Base-by-base conservation (phyloP, 2,329 filamentous ascomycete species). In the Aureobasidium sp. region DNA sequence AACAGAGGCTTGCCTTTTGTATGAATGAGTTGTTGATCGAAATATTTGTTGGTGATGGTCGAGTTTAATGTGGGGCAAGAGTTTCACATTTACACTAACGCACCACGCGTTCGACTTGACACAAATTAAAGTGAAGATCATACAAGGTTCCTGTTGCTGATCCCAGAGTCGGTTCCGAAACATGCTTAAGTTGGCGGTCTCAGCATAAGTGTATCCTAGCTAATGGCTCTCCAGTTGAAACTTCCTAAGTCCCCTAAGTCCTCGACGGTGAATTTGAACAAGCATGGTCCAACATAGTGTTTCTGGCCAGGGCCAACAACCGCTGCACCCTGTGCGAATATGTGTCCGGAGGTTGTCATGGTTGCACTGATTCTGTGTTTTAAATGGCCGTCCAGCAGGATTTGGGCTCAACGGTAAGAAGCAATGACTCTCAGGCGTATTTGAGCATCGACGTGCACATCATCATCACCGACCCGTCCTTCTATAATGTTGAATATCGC, bases 101-200 rank as follows among this genome's bases (percentile, higher is more conserved):
- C 46, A 48, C 46, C 46, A 17, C 46, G 46, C 46, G 46, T 48
- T 48, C 26, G 46, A 29, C 46, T 17, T 48, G 46, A 48, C 46
- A 48, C 46, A 48, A 32, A 48, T 48, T 48, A n/a, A 48, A 17
- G 46, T 17, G 46, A 48, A 48, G 42, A 59, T 59, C 55, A 59
- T 27, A 47, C 46, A 29, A 48, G 46, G 46, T n/a, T 29, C 26
- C 46, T 48, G 7, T n/a, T 48, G 46, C 46, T 48, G 46, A 48
- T 48, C 46, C 46, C 5, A 48, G 46, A 48, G 26, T 48, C 26
- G 26, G 17, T 17, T 29, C 46, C 26, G 46, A 32, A 48, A 48
- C 46, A 48, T 29, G 26, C 46, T 29, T 48, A 29, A 29, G 26
- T 29, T 29, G 13, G 39, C 34, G 8, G 41, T 41, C 44, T 15